Percentiles rank a stretch among this genome's conserved stretches.
Conservation (phyloP, 129 eudicot genomes). For the Flaveria robusta region DNA sequence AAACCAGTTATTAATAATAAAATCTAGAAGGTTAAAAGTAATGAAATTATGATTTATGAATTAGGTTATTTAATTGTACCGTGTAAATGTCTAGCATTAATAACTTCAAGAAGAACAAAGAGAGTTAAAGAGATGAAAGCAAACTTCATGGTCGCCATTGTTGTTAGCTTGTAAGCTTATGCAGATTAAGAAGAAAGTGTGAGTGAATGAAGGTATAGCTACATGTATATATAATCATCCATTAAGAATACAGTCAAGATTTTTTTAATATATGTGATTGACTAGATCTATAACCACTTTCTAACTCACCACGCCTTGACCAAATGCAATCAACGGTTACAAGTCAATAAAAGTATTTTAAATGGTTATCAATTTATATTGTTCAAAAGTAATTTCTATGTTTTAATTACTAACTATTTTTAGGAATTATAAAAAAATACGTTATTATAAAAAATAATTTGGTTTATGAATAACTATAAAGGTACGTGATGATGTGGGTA, state of each 20-base stretch:
- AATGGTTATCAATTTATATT: too few species aligned
- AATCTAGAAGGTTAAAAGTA: too few species aligned
- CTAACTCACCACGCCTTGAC: neutral
- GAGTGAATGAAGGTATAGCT: neutral
- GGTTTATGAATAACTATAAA: too few species aligned
- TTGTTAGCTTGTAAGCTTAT: neutral
- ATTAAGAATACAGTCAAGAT: neutral
- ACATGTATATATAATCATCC: neutral
- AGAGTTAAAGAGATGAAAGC: conserved; percentile 18
- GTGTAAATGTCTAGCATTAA: conserved; percentile 29
- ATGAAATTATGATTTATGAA: too few species aligned
- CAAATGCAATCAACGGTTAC: neutral
- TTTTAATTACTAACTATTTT: too few species aligned
- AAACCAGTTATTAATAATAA: neutral
- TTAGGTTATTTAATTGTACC: neutral
- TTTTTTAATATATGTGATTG: neutral
- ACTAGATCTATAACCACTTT: neutral
- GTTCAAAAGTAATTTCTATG: too few species aligned
- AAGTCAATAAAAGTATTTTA: too few species aligned
- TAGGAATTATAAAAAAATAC: too few species aligned
- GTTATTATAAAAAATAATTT: too few species aligned
- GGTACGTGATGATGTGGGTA: too few species aligned
- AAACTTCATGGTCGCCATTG: conserved; percentile 15
- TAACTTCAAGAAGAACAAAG: conserved; percentile 14
- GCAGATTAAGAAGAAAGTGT: neutral